Conservation (phyloP, 257 asterid genomes). For the Capsicum rhomboideum region DNA sequence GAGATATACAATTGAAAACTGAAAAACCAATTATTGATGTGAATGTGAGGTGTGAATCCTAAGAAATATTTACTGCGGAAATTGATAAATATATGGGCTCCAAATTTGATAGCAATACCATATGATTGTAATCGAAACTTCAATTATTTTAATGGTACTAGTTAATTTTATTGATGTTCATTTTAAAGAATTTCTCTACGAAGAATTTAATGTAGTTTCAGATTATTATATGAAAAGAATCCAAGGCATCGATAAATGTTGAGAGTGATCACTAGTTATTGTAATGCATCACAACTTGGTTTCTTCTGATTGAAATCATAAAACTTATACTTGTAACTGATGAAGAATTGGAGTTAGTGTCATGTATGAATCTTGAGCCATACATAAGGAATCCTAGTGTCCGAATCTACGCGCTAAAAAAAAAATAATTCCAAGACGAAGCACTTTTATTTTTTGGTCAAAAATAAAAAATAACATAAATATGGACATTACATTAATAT, state of each 20-base stretch:
- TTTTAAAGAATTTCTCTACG: neutral
- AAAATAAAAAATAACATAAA: neutral
- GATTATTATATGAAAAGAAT: neutral
- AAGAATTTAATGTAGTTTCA: neutral
- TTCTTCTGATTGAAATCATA: neutral
- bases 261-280: neutral
- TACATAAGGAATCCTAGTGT: neutral
- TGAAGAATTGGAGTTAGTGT: neutral
- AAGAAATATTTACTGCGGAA: neutral
- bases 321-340: neutral
- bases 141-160: neutral
- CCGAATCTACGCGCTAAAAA: neutral
- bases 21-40: neutral
- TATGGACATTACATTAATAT: neutral
- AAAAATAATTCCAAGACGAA: neutral
- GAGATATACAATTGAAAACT: neutral
- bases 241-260: neutral
- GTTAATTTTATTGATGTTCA: neutral
- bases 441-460: neutral
- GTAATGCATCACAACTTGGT: neutral
- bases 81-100: neutral
- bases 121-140: neutral
- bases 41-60: neutral
- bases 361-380: neutral
- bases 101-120: neutral